Evolutionary conservation across 1,139 yeast genomes (phyloP).

Genomic region (Taiozyma onychis): DNA sequence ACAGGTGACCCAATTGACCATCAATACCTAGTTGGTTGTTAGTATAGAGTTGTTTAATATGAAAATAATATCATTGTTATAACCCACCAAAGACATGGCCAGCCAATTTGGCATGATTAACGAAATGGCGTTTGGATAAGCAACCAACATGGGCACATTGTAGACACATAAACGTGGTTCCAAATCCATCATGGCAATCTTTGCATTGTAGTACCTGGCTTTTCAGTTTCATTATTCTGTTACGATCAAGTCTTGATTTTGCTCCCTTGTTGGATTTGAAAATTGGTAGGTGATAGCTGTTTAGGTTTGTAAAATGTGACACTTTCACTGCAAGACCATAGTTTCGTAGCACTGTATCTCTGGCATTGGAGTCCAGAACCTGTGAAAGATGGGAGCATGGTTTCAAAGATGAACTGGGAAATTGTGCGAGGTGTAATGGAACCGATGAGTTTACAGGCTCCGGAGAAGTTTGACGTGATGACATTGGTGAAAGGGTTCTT

Average conservation of each 20-base stretch:
- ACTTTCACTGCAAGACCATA: slow-evolving; percentile 54
- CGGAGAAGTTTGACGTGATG: slow-evolving; percentile 3
- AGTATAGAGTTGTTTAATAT: neutral
- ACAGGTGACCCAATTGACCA: slow-evolving; percentile 50
- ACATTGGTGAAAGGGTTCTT: neutral
- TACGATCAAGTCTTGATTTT: slow-evolving; percentile 32
- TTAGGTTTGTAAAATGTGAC: slow-evolving; percentile 28
- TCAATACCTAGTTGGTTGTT: slow-evolving; percentile 35
- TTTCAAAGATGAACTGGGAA: slow-evolving; percentile 23
- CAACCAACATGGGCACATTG: slow-evolving; percentile 87
- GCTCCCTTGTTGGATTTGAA: slow-evolving; percentile 10
- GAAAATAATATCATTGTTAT: slow-evolving; percentile 6
- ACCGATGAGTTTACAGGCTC: neutral
- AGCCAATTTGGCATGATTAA: slow-evolving; percentile 50
- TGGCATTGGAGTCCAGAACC: slow-evolving; percentile 49
- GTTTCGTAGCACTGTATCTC: slow-evolving; percentile 50
- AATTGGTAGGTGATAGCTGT: slow-evolving; percentile 21
- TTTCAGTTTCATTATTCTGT: slow-evolving; percentile 35
- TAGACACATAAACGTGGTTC: slow-evolving; percentile 55
- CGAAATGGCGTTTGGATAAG: slow-evolving; percentile 50
- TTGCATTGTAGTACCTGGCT: slow-evolving; percentile 43
- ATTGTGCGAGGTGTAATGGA: neutral
- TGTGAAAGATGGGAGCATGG: slow-evolving; percentile 52
- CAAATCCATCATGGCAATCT: slow-evolving; percentile 33
- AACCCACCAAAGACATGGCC: slow-evolving; percentile 68